These are phyloP conservation scores for Spiraea crenata DNA, from an alignment of 331 rosid genomes.

Conservation along the genomic window DNA sequence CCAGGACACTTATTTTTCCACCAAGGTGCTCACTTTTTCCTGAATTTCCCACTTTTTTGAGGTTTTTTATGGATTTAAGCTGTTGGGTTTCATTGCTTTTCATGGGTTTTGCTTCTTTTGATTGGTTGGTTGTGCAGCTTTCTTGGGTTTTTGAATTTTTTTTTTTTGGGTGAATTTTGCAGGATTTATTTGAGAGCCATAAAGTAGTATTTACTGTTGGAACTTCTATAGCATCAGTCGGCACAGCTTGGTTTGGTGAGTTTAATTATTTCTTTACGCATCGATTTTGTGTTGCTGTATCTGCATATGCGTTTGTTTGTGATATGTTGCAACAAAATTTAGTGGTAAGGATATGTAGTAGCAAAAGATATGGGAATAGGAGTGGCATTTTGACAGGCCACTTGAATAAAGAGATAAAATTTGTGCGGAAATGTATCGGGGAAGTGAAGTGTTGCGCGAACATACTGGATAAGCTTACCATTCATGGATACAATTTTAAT, in stretches of 20 bases:
- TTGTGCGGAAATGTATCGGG: neutral
- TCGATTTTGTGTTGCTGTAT: neutral
- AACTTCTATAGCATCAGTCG: constrained; percentile 85
- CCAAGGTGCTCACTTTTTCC: constrained; percentile 46
- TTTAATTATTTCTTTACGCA: constrained; percentile 4
- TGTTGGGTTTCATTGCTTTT: neutral
- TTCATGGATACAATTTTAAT: neutral
- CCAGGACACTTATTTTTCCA: constrained; percentile 69
- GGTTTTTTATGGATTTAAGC: neutral
- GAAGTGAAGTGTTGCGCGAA: neutral
- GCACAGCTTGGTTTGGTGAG: constrained; percentile 81
- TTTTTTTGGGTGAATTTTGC: constrained; percentile 1
- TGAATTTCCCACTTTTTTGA: neutral
- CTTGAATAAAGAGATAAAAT: neutral
- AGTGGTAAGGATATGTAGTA: neutral
- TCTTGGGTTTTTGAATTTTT: neutral
- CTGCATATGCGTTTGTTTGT: neutral
- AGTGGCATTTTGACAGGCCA: neutral
- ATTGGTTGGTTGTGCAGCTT: neutral
- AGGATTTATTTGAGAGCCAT: constrained; percentile 86
- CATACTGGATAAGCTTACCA: neutral
- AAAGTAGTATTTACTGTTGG: constrained; percentile 78
- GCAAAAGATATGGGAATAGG: neutral
- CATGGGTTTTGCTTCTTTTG: neutral
- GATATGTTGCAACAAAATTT: neutral